These are phyloP conservation scores for Xanthoceras sorbifolium DNA, from an alignment of 345 rosid species.

Conservation along the genomic window DNA sequence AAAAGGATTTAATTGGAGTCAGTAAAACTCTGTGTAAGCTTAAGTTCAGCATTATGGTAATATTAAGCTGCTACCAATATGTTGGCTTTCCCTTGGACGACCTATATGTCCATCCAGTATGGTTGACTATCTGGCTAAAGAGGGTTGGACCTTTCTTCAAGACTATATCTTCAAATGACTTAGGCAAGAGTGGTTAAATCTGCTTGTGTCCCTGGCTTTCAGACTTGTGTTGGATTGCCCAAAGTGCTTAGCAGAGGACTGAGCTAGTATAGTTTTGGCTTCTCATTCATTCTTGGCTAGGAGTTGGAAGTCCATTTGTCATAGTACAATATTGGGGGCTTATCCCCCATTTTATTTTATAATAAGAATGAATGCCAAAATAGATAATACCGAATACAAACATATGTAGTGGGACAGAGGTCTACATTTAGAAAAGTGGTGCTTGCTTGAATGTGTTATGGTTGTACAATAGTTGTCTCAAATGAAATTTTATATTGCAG, in stretches of 20 bases:
- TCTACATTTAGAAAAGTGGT: conserved; percentile 1
- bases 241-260: neutral
- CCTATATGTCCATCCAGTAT: neutral
- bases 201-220: neutral
- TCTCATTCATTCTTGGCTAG: neutral
- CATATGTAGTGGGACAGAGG: neutral
- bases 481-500: conserved; percentile 43
- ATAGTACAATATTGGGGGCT: neutral
- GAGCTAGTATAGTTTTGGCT: neutral
- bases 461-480: conserved; percentile 7
- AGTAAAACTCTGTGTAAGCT: neutral
- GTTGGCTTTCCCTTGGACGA: neutral
- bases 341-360: neutral
- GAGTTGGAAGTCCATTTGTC: neutral
- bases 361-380: too few relatives aligned
- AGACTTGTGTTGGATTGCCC: neutral
- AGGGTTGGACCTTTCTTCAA: conserved; percentile 7
- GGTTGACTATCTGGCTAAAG: conserved; percentile 5
- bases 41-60: neutral
- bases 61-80: neutral
- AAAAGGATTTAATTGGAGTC: neutral
- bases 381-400: neutral
- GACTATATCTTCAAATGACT: conserved; percentile 7
- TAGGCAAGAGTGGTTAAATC: conserved; percentile 8
- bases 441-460: conserved; percentile 13